Evolutionary conservation across 2,329 filamentous ascomycete species (phyloP).

Genomic region (Coniella lustricola): DNA sequence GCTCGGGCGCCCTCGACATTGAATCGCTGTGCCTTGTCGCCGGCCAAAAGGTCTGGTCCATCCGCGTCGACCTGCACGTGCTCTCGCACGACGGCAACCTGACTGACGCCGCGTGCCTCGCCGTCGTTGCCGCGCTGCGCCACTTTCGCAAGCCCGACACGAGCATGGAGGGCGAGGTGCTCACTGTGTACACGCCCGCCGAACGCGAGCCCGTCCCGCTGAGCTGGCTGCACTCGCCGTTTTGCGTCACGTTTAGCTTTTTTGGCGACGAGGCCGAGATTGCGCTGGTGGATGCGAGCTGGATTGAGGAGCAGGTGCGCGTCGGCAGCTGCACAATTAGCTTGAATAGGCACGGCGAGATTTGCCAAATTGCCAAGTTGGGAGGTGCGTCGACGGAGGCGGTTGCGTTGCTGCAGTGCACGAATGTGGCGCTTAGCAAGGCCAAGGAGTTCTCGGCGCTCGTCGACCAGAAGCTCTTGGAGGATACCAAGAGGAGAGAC

Average conservation of each 20-base stretch:
- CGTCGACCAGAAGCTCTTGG: constrained; percentile 65
- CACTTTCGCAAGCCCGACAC: constrained; percentile 91
- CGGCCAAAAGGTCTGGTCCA: constrained; percentile 82
- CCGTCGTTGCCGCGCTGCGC: constrained; percentile 77
- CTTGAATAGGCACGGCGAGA: constrained; percentile 81
- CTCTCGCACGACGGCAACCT: constrained; percentile 87
- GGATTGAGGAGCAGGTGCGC: constrained; percentile 70
- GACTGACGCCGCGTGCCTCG: constrained; percentile 78
- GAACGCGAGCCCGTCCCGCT: constrained; percentile 88
- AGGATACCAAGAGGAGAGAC: constrained; percentile 72
- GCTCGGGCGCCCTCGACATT: constrained; percentile 86
- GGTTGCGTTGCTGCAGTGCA: constrained; percentile 67
- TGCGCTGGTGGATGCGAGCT: constrained; percentile 63
- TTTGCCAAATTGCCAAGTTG: constrained; percentile 86
- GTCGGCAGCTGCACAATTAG: constrained; percentile 72
- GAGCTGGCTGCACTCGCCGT: constrained; percentile 84
- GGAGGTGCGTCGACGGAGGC: constrained; percentile 80
- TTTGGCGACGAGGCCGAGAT: constrained; percentile 67
- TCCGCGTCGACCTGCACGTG: constrained; percentile 87
- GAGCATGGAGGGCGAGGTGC: constrained; percentile 72
- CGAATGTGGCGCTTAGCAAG: constrained; percentile 66
- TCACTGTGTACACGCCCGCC: constrained; percentile 75
- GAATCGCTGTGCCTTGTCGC: constrained; percentile 93
- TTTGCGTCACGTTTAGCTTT: constrained; percentile 85
- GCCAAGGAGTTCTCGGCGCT: constrained; percentile 72